These are phyloP conservation scores for Mortierella polycephala DNA, from an alignment of 371 early-diverging fungal species.

Conservation along the genomic window DNA sequence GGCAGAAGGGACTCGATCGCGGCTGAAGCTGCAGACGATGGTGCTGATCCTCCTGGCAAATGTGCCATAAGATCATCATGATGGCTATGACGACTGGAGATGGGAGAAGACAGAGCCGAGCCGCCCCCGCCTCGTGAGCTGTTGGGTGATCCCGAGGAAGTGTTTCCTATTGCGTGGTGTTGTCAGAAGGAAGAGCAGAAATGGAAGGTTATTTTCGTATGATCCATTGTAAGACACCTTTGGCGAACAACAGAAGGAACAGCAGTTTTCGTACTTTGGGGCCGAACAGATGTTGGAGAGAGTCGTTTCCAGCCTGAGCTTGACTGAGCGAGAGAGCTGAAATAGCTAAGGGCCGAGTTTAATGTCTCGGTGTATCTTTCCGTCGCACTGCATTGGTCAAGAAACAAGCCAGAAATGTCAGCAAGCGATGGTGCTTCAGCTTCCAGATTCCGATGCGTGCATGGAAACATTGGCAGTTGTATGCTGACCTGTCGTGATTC, in stretches of 20 bases:
- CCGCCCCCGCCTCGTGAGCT: constrained; percentile 7
- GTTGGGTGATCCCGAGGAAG: constrained; percentile 25
- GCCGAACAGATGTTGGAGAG: constrained; percentile 45
- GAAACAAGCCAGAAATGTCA: not conserved
- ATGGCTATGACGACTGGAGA: constrained; percentile 13
- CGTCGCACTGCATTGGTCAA: constrained; percentile 25
- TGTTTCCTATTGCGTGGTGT: constrained; percentile 10
- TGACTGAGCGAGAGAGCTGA: constrained; percentile 50
- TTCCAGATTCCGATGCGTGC: not conserved
- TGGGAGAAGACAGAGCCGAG: constrained; percentile 34
- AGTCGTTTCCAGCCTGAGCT: constrained; percentile 53
- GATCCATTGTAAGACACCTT: not conserved
- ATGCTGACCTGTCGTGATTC: constrained; percentile 46
- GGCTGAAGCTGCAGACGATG: constrained; percentile 47
- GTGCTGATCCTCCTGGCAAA: constrained; percentile 25
- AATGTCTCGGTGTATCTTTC: constrained; percentile 52
- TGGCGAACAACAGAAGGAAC: not conserved
- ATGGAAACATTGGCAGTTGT: not conserved
- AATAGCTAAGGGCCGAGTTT: constrained; percentile 48
- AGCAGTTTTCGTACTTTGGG: constrained; percentile 16
- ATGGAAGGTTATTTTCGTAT: no score
- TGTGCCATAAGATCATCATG: constrained; percentile 25
- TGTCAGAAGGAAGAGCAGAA: not conserved
- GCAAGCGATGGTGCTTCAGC: not conserved
- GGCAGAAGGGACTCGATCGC: constrained; percentile 51